These are phyloP conservation scores for Malus orientalis DNA, from an alignment of 306 rosid species.

Conservation along the genomic window DNA sequence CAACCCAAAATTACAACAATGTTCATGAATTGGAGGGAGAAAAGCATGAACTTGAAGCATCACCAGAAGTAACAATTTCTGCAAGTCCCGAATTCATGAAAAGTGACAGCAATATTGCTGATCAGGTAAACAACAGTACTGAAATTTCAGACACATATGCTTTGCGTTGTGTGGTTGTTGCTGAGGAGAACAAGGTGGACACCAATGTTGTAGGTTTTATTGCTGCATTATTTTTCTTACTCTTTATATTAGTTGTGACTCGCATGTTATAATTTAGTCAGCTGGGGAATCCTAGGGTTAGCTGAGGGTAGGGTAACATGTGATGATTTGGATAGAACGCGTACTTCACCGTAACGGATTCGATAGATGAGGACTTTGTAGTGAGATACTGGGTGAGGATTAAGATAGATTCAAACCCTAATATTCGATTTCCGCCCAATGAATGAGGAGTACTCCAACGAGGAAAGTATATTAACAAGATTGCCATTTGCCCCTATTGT, in stretches of 20 bases:
- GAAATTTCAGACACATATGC: neutral
- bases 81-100: neutral
- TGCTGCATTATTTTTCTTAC: constrained; percentile 12
- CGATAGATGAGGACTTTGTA: too few relatives aligned
- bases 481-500: too few relatives aligned
- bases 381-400: too few relatives aligned
- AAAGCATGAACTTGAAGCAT: neutral
- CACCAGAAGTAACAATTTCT: neutral
- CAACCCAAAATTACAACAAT: neutral
- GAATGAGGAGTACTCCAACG: too few relatives aligned
- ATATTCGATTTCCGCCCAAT: too few relatives aligned
- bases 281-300: neutral
- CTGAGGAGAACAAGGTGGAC: constrained; percentile 3
- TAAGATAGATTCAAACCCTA: too few relatives aligned
- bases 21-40: neutral
- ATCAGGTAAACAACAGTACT: neutral
- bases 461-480: too few relatives aligned
- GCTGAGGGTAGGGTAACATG: too few relatives aligned
- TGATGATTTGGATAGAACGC: too few relatives aligned
- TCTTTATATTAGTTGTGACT: neutral
- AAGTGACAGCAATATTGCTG: neutral
- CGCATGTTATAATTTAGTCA: neutral
- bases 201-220: neutral
- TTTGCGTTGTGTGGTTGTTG: neutral
- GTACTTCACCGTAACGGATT: too few relatives aligned